Conservation (phyloP, 1,284 basidiomycete species). For the Ganoderma sinense region DNA sequence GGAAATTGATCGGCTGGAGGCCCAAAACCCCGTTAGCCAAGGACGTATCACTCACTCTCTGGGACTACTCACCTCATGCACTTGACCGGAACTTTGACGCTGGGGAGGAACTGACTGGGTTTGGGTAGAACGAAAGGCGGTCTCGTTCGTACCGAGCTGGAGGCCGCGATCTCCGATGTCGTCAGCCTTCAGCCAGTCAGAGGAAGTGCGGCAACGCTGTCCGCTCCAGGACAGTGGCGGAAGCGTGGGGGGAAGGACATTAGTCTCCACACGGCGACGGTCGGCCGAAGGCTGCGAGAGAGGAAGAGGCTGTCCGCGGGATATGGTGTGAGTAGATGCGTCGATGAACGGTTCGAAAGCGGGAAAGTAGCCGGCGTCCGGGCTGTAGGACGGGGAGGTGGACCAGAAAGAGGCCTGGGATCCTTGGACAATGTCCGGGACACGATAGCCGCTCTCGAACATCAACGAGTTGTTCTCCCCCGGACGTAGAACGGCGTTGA, state of each 20-base stretch:
- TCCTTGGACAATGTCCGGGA: conserved; percentile 29
- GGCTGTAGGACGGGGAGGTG: conserved; percentile 37
- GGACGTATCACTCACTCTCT: neutral
- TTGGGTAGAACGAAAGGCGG: conserved; percentile 29
- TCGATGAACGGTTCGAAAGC: conserved; percentile 64
- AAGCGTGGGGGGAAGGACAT: conserved; percentile 26
- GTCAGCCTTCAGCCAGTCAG: conserved; percentile 45
- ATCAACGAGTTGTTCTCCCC: conserved; percentile 38
- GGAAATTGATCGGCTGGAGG: conserved; percentile 81
- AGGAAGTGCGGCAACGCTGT: conserved; percentile 38
- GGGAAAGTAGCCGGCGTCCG: conserved; percentile 47
- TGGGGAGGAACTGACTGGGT: conserved; percentile 25
- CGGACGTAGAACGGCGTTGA: conserved; percentile 39
- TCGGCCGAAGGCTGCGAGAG: conserved; percentile 33
- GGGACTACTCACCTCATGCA: conserved; percentile 47
- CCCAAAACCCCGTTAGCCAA: conserved; percentile 6
- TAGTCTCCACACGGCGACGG: conserved; percentile 34
- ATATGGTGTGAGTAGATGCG: conserved; percentile 41
- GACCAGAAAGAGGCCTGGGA: conserved; percentile 32
- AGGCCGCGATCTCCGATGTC: conserved; percentile 34
- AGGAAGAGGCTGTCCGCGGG: conserved; percentile 46
- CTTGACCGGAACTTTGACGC: conserved; percentile 34
- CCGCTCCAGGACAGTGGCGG: conserved; percentile 35
- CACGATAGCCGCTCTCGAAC: conserved; percentile 41
- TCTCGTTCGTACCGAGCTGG: conserved; percentile 28